phyloP scores from a whole-genome alignment of 768 basidiomycete genomes.

The Leucocoprinus birnbaumii region DNA sequence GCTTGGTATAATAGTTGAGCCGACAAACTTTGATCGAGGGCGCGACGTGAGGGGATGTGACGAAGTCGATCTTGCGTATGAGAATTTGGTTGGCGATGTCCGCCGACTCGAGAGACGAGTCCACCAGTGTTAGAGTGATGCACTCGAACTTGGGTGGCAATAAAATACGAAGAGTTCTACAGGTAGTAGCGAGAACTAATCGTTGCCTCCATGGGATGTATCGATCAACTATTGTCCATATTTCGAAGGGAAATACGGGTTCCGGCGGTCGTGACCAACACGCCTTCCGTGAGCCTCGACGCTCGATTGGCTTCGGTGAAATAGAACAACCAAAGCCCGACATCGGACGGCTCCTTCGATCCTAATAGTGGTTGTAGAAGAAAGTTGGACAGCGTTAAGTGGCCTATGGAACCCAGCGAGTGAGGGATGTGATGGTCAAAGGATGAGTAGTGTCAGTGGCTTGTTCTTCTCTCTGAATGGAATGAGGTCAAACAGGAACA shows the following conservation, averaged over 20 bases:
- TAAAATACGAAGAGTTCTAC: background rate
- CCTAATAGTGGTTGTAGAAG: no score
- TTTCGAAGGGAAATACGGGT: conserved; percentile 6
- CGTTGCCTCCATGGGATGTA: conserved; percentile 2
- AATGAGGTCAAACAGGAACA: conserved; percentile 8
- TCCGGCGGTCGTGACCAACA: background rate
- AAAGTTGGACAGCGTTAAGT: no score
- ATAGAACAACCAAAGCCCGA: no score
- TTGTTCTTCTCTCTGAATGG: background rate
- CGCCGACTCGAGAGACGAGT: conserved; percentile 2
- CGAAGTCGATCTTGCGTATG: conserved; percentile 1
- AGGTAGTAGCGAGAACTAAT: background rate
- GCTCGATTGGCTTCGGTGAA: no score
- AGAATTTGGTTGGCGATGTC: conserved; percentile 3
- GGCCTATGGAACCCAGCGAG: background rate
- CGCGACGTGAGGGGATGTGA: background rate
- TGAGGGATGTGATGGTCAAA: background rate
- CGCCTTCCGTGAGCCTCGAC: no score
- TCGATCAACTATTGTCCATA: conserved; percentile 5
- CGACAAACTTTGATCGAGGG: conserved; percentile 3
- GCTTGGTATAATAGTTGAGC: background rate
- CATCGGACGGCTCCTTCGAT: no score
- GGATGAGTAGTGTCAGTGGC: background rate
- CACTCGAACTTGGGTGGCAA: background rate
- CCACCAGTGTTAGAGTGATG: conserved; percentile 1